Evolutionary conservation across 139 green algal genomes (phyloP), one percentile per base, ranked within the genome.

Genomic region (Coelastrella sp.): DNA sequence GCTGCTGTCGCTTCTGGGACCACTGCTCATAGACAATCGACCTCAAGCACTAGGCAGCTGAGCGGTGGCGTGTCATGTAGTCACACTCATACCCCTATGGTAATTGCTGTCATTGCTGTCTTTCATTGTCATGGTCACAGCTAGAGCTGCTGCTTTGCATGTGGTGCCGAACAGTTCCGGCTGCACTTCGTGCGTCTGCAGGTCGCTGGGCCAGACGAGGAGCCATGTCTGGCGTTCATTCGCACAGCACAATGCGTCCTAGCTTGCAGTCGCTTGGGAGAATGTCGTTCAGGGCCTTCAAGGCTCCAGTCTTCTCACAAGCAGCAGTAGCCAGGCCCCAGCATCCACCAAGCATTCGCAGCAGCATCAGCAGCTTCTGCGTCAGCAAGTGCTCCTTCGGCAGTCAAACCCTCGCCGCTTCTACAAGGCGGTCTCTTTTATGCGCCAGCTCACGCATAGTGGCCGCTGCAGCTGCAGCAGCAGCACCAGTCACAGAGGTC

Each of bases 201-300:
- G 64, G 64, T 87, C 13, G 64, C 32, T 61, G 14, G 47, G 80
- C 64, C 11, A 32, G 20, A n/a, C 65, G 14, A 13, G 82, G 23
- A 77, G 83, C 83, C 68, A 88, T 88, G 83, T 80, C 20, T 57
- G 66, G 66, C 54, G 32, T 88, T 73, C 83, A 80, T 54, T 71
- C 58, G 47, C 47, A 57, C 68, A 80, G 47, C 68, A 80, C 20
- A 8, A 88, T 88, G 83, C 83, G 83, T 19, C 68, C 64, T 32
- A 80, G 83, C 68, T 14, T 88, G 54, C 20, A 68, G 7, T 71
- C 68, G 22, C 47, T 88, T 4, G 54, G 83, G 13, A 60, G 68
- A 17, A 58, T 88, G 54, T 88, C 83, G 19, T 59, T 88, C 23
- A 80, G 22, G 74, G 74, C 74, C 74, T 80, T 80, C 74, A 80